Percentiles rank a stretch among this genome's conserved stretches.
Evolutionary conservation across 768 basidiomycete species (phyloP).

Genomic region (Hericium rajendrae): DNA sequence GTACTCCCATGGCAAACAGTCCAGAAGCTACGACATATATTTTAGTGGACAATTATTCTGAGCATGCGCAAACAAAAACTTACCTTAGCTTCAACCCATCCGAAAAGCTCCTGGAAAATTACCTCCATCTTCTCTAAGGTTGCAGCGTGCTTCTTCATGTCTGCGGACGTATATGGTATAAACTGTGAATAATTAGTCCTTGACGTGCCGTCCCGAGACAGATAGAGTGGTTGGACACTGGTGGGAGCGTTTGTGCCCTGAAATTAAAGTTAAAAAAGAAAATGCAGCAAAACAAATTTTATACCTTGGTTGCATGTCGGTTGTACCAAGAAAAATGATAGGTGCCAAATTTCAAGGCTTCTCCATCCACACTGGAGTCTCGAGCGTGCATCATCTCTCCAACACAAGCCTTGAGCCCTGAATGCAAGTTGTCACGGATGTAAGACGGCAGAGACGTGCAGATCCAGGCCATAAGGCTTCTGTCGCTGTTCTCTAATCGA

Average conservation of each 20-base stretch:
- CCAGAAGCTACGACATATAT: neutral
- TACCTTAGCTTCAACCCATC: neutral
- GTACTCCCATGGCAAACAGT: neutral
- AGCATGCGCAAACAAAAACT: neutral
- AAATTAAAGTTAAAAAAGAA: neutral
- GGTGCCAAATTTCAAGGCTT: neutral
- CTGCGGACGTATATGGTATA: neutral
- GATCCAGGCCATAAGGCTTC: no score
- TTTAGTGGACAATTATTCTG: neutral
- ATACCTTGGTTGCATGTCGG: neutral
- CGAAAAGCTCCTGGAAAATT: neutral
- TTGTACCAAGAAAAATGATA: neutral
- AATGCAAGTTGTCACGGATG: no score
- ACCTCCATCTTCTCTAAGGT: neutral
- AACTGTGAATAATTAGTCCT: neutral
- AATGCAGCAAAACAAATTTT: neutral
- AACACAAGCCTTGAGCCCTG: no score
- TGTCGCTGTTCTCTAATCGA: no score
- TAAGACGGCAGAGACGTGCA: no score
- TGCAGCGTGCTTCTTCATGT: neutral
- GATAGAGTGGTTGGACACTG: neutral
- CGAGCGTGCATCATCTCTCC: no score
- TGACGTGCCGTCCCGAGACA: neutral
- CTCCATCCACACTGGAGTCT: no score
- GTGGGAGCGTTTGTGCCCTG: neutral